Evolutionary conservation across 2,329 filamentous ascomycete species (phyloP), one percentile per base, ranked within the genome.

Genomic region (Furcasterigmium sp.): DNA sequence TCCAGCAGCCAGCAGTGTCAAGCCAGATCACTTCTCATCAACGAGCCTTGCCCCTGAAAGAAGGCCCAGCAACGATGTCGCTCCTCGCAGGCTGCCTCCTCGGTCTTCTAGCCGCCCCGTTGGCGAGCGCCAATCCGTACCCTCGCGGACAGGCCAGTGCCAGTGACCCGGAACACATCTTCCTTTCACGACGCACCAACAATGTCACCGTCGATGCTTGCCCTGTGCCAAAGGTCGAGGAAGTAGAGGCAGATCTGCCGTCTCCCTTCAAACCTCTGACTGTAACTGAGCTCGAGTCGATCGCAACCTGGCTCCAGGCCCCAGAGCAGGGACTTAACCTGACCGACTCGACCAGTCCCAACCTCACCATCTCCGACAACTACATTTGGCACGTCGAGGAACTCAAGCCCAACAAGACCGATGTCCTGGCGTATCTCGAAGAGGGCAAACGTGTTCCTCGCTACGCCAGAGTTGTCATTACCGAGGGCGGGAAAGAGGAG

Each of bases 391-490:
- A 52, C 23, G 32, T 52, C n/a, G 50, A 45, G 42, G 39, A 44
- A 18, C 40, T 46, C 8, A 46, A 51, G 75, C 55, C 81, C 73
- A 23, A 88, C 79, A 28, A 88, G 61, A 4, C 85, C 87, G 37
- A 85, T 75, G 53, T 85, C 84, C 54, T 89, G 84, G 43, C 82
- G 68, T 21, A 88, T 26, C 45, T 51, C 15, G 46, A 47, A 14
- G 41, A 42, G 2, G 39, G 44, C n/a, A 37, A 39, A 2, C 41
- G 8, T 34, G 42, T 20, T 23, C 39, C 5, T 5, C 43, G 48
- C 18, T 50, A 48, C 39, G 50, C 50, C 32, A 39, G 47, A 20
- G 44, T 51, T 3, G 44, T 50, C 26, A 41, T 51, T 17, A 48
- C 48, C 25, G 47, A 51, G 28, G 50, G 50, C 20, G 45, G 42